Base-by-base conservation (phyloP, 1,139 yeast genomes). In the Candida sojae region DNA sequence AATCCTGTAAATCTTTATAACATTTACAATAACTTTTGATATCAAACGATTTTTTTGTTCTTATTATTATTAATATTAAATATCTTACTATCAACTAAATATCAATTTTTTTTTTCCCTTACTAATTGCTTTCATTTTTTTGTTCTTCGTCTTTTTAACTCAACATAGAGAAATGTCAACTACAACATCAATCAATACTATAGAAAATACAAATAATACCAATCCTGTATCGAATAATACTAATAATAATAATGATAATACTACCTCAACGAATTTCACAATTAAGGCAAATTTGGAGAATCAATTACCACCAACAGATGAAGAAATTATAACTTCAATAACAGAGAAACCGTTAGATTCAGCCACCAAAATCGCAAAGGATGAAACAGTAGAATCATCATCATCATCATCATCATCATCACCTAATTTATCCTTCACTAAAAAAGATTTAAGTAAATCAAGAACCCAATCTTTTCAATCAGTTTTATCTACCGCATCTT, bases 391-490 rank as follows among this genome's bases (percentile, higher is more conserved):
- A 26, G 37, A 26, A 26, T 33, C 21, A 17, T 17, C 21, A 17
- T 17, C 21, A 17, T 17, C 21, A 17, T 2, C 21, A 17, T 2
- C 21, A n/a, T 17, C 21, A n/a, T n/a, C 21, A 49, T 44, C 31
- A 61, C 44, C 66, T 5, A 73, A 68, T 50, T 62, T 70, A 43
- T 66, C 71, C 28, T 82, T 83, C 66, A 79, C 78, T 56, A 82
- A 82, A 63, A 77, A 79, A 53, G 76, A 79, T 39, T 71, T 80
- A 17, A 75, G 75, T 17, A 73, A 79, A 49, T 70, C 76, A 34
- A 67, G 87, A 48, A 75, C 85, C 1, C 86, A 80, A 57, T 79
- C 83, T n/a, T 80, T 80, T 43, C 88, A 82, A 59, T 79, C 84
- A 44, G 86, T 82, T n/a, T 67, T 83, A 48, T 80, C 86, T 33